Evolutionary conservation across 1,284 basidiomycete genomes (phyloP).

Genomic region (Pyrrhoderma lamaoense): DNA sequence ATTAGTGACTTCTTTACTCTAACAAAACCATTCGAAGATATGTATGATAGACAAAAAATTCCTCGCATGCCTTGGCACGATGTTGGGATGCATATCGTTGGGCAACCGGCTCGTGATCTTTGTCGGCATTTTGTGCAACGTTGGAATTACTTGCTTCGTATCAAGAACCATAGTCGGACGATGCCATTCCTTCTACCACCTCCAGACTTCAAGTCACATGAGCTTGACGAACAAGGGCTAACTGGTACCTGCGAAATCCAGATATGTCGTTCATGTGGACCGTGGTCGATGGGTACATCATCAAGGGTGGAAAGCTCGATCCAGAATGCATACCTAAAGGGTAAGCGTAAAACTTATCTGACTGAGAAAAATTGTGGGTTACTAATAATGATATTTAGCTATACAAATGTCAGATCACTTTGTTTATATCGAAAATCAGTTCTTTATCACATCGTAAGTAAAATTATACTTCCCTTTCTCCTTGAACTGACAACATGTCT

Average conservation of each 20-base stretch:
- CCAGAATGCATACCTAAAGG: slow-evolving; percentile 90
- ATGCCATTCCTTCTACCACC: slow-evolving; percentile 97
- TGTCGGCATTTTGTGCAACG: slow-evolving; percentile 94
- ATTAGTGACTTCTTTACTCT: slow-evolving; percentile 84
- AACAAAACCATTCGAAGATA: slow-evolving; percentile 88
- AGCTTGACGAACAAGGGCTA: slow-evolving; percentile 76
- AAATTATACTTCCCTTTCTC: slow-evolving; percentile 1
- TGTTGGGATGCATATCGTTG: slow-evolving; percentile 90
- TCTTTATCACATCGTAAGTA: slow-evolving; percentile 90
- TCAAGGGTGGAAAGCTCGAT: slow-evolving; percentile 88
- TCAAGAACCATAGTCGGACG: slow-evolving; percentile 87
- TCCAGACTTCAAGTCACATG: slow-evolving; percentile 82
- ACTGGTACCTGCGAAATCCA: slow-evolving; percentile 97
- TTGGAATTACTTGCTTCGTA: slow-evolving; percentile 88
- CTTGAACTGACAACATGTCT: not conserved
- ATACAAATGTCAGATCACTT: slow-evolving; percentile 94
- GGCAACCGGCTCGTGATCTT: slow-evolving; percentile 92
- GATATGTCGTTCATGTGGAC: slow-evolving; percentile 91
- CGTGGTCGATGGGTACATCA: slow-evolving; percentile 93
- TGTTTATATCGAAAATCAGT: slow-evolving; percentile 96
- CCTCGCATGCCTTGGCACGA: slow-evolving; percentile 99
- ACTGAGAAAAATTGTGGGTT: not conserved
- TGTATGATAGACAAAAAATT: slow-evolving; percentile 85
- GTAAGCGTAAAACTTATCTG: slow-evolving; percentile 32
- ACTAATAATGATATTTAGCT: slow-evolving; percentile 39